Evolutionary conservation across 1,139 yeast species (phyloP).

Genomic region (Sugiyamaella sp.): DNA sequence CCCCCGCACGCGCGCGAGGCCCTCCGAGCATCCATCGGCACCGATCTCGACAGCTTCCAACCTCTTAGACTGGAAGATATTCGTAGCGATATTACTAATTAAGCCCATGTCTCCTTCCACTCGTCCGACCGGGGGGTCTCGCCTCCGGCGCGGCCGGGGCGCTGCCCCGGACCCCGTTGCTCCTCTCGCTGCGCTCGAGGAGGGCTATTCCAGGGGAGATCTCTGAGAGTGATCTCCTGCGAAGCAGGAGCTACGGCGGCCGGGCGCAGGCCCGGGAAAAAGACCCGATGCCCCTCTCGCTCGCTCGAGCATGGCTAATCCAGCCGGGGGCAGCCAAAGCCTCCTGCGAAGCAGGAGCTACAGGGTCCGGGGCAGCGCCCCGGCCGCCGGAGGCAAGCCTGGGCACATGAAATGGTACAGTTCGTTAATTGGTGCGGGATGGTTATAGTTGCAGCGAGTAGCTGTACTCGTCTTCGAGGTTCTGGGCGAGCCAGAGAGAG

Average conservation of each 20-base stretch:
- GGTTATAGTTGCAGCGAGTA: slow-evolving; percentile 79
- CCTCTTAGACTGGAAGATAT: slow-evolving; percentile 44
- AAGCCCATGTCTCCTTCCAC: not conserved
- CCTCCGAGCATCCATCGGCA: slow-evolving; percentile 37
- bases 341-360: not conserved
- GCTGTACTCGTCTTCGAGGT: slow-evolving; percentile 92
- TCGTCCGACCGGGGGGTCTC: not conserved
- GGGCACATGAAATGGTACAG: not conserved
- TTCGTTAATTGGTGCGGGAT: not conserved
- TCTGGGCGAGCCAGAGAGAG: slow-evolving; percentile 88
- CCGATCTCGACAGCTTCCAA: slow-evolving; percentile 43
- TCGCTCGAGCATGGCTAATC: not conserved
- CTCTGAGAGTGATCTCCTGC: no score
- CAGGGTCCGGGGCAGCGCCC: slow-evolving; percentile 6
- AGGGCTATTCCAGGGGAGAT: no score
- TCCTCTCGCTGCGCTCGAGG: not conserved
- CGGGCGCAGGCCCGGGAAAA: not conserved
- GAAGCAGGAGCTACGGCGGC: no score
- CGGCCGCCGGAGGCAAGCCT: slow-evolving; percentile 12
- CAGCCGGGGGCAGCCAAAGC: no score
- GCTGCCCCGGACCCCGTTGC: not conserved
- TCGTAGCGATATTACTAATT: slow-evolving; percentile 25
- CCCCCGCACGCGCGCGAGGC: slow-evolving; percentile 46
- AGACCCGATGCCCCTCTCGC: slow-evolving; percentile 1
- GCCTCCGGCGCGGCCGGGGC: not conserved